Base-by-base conservation (phyloP, 2,329 filamentous ascomycete species). In the Scytalidium sp. region DNA sequence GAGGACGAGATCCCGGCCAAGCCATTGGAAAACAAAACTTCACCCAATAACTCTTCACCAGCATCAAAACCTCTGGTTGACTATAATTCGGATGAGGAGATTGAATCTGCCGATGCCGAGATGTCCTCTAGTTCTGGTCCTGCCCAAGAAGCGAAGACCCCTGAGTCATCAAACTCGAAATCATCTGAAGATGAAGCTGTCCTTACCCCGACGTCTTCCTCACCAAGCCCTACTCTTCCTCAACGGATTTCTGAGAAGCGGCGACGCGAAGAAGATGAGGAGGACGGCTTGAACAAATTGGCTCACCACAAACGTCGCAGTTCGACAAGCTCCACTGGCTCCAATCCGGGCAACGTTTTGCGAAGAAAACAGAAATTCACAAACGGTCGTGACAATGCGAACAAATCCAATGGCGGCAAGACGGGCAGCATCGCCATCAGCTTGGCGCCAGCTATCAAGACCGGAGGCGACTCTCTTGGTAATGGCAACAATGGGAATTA, bases 11-110 rank as follows among this genome's bases (percentile, higher is more conserved):
- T 84, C 54, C 60, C 70, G 50, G 58, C 59, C 47, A 58, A 68
- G 59, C 56, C 61, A 56, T 60, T 60, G 45, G 54, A 62, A 17
- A 64, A 61, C 41, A 66, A 62, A 48, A 57, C 67, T 3, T 57
- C 75, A 10, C 68, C 75, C 6, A 92, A 91, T 57, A 88, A 84
- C 20, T 77, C 78, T 13, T 81, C 83, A 19, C 75, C 84, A 1
- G 69, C 80, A 8, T 69, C 80, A 45, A 90, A 87, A 63, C 88
- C 88, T 1, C 73, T 97, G 19, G 94, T 99, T 27, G 90, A 96
- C 66, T 99, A 99, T 64, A 83, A 86, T 0, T 95, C 95, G 32
- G 92, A 97, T 58, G 93, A 97, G 51, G 90, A 94, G n/a, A 83
- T 80, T 11, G 84, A 87, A 67, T 84, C 85, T 61, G 72, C 80